These are phyloP conservation scores for Aschersonia sp. DNA, from an alignment of 2,329 filamentous ascomycete species.

Conservation along the genomic window DNA sequence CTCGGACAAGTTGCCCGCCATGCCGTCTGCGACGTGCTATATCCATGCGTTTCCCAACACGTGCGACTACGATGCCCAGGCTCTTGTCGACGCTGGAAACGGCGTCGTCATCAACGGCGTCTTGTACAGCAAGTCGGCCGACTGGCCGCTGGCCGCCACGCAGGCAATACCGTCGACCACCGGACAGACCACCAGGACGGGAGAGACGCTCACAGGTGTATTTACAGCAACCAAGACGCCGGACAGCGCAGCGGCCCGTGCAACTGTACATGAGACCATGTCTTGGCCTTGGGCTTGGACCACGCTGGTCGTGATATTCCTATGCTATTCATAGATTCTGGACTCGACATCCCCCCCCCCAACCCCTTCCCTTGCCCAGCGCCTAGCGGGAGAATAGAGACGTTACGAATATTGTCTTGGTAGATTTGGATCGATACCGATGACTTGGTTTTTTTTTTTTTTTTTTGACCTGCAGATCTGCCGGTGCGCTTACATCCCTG, in stretches of 20 bases:
- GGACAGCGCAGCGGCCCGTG: not conserved
- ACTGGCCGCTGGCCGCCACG: constrained; percentile 24
- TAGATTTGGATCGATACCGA: not conserved
- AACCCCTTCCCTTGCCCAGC: no score
- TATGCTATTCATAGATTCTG: no score
- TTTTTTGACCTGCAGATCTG: not conserved
- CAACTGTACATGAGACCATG: not conserved
- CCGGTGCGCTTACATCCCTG: no score
- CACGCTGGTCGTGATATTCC: no score
- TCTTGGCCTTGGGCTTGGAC: not conserved
- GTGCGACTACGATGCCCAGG: constrained; percentile 35
- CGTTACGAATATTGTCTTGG: no score
- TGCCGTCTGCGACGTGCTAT: constrained; percentile 43
- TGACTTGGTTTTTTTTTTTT: not conserved
- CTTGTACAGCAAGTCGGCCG: constrained; percentile 26
- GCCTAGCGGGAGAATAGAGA: no score
- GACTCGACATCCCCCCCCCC: no score
- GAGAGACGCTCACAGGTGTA: constrained; percentile 15
- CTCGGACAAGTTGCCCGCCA: constrained; percentile 33
- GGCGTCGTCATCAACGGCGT: constrained; percentile 48
- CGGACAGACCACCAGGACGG: constrained; percentile 6
- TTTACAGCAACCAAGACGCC: constrained; percentile 21
- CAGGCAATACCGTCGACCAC: constrained; percentile 9
- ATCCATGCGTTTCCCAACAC: constrained; percentile 34
- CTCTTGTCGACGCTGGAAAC: constrained; percentile 29